Conservation (phyloP, 2,329 filamentous ascomycete species). For the Phaeosphaeria sp. region DNA sequence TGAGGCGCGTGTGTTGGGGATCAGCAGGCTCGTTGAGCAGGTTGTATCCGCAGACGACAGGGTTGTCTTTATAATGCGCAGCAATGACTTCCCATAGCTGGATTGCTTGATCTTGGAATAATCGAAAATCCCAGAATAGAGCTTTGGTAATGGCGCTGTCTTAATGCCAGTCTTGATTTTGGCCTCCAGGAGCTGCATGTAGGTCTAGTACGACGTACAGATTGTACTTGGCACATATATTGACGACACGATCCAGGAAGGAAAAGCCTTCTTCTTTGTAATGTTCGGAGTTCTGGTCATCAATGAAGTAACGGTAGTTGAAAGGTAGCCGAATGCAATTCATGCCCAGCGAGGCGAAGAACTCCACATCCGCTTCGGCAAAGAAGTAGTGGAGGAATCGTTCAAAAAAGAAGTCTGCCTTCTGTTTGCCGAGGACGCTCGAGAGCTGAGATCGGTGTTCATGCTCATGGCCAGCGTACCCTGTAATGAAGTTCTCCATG, state of each 20-base stretch:
- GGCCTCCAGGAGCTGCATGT: constrained; percentile 20
- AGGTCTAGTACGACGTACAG: constrained; percentile 23
- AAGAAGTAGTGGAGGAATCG: constrained; percentile 23
- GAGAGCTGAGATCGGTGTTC: constrained; percentile 13
- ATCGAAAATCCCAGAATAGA: constrained; percentile 19
- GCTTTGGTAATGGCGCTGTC: constrained; percentile 17
- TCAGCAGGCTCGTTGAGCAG: constrained; percentile 23
- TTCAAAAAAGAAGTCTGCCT: constrained; percentile 20
- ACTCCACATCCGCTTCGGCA: constrained; percentile 18
- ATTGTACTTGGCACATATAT: constrained; percentile 12
- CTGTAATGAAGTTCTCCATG: constrained; percentile 27
- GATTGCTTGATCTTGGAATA: constrained; percentile 18
- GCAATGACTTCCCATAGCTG: constrained; percentile 18
- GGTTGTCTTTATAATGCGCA: constrained; percentile 11
- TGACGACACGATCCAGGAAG: constrained; percentile 13
- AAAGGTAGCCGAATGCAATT: constrained; percentile 18
- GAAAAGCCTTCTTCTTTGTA: constrained; percentile 14
- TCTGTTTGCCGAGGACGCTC: constrained; percentile 19
- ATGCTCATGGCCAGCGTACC: constrained; percentile 20
- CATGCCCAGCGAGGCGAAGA: constrained; percentile 15
- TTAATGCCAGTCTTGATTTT: constrained; percentile 24
- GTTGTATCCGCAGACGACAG: constrained; percentile 19
- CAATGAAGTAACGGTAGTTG: constrained; percentile 20
- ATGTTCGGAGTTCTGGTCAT: constrained; percentile 12
- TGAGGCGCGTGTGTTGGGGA: constrained; percentile 14